Conservation (phyloP, 2,329 filamentous ascomycete genomes). For the Hymenoscyphus linearis region DNA sequence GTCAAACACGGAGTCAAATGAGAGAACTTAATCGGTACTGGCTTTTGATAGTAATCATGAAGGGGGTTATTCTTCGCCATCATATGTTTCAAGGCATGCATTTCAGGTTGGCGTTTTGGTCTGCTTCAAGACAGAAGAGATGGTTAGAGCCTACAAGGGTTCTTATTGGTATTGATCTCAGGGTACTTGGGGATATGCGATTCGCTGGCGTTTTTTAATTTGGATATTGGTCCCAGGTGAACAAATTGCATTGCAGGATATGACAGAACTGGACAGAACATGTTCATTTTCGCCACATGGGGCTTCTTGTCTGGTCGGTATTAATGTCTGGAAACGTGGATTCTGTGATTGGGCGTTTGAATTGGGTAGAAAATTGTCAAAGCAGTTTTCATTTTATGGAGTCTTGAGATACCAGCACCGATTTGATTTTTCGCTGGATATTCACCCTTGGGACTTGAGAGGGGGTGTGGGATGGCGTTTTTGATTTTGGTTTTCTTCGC, state of each 20-base stretch:
- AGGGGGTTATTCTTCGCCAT: neutral
- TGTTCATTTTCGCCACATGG: too few species aligned
- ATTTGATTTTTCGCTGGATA: neutral
- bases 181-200: neutral
- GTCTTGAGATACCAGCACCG: neutral
- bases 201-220: neutral
- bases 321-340: neutral
- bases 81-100: neutral
- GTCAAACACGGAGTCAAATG: neutral
- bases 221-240: neutral
- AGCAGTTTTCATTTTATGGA: neutral
- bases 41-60: too few species aligned
- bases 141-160: neutral
- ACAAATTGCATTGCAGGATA: neutral
- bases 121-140: neutral
- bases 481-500: too few species aligned
- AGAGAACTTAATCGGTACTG: too few species aligned
- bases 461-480: too few species aligned
- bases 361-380: neutral
- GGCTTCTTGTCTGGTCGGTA: neutral
- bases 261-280: neutral
- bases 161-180: neutral
- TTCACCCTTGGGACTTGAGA: too few species aligned
- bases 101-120: neutral
- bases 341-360: neutral